phyloP scores from a whole-genome alignment of 805 yeast genomes.

The Metschnikowia similis region DNA sequence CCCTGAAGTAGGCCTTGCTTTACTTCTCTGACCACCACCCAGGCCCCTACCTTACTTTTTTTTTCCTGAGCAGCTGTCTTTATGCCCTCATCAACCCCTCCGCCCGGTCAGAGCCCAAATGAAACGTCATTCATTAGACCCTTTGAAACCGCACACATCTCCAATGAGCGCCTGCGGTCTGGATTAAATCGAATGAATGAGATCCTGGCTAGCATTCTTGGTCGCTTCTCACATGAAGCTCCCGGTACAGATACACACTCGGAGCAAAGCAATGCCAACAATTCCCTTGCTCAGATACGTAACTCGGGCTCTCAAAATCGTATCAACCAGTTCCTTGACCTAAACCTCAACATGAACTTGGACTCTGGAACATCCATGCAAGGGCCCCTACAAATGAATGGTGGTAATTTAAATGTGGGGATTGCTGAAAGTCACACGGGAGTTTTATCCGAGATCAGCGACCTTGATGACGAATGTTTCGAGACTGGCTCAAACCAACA shows the following conservation, averaged over 20 bases:
- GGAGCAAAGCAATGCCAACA: not conserved
- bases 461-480: not conserved
- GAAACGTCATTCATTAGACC: not conserved
- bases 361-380: not conserved
- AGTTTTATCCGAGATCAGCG: not conserved
- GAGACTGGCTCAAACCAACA: not conserved
- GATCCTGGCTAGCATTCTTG: constrained; percentile 6
- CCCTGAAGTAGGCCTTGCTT: constrained; percentile 2
- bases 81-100: not conserved
- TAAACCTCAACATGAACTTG: constrained; percentile 7
- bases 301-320: constrained; percentile 4
- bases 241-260: not conserved
- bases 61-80: not conserved
- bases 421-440: not conserved
- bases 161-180: constrained; percentile 2
- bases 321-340: constrained; percentile 2
- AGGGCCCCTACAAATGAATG: not conserved
- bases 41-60: not conserved
- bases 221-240: not conserved
- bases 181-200: constrained; percentile 7
- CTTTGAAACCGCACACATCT: not conserved
- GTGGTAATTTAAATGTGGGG: not conserved
- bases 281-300: constrained; percentile 6
- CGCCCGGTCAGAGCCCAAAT: not conserved
- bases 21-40: not conserved